These are phyloP conservation scores for Laetiporus sulphureus DNA, from an alignment of 1,284 basidiomycete species.

Conservation along the genomic window DNA sequence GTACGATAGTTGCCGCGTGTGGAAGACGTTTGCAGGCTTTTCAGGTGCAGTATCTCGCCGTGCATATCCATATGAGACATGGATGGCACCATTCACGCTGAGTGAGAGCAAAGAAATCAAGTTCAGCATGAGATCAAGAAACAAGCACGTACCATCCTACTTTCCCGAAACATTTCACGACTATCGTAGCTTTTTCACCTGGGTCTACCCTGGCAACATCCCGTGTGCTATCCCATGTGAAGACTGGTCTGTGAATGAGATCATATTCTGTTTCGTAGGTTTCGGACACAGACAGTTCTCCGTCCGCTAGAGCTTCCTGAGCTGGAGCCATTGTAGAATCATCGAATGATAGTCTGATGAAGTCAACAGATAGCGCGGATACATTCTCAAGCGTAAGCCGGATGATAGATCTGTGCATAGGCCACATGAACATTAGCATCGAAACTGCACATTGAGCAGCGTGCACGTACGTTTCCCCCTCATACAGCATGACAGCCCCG, in stretches of 20 bases:
- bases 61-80: slow-evolving; percentile 78
- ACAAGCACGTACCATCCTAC: slow-evolving; percentile 69
- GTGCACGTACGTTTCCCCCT: slow-evolving; percentile 76
- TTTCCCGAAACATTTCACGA: slow-evolving; percentile 80
- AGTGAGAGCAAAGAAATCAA: background rate
- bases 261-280: slow-evolving; percentile 89
- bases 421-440: slow-evolving; percentile 5
- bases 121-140: slow-evolving; percentile 1
- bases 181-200: slow-evolving; percentile 63
- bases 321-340: slow-evolving; percentile 82
- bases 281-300: slow-evolving; percentile 75
- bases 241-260: slow-evolving; percentile 72
- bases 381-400: slow-evolving; percentile 86
- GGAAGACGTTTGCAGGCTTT: slow-evolving; percentile 49
- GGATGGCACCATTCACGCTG: slow-evolving; percentile 74
- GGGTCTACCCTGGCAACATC: slow-evolving; percentile 56
- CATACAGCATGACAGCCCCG: slow-evolving; percentile 88
- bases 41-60: slow-evolving; percentile 35
- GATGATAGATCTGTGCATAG: slow-evolving; percentile 58
- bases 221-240: slow-evolving; percentile 64
- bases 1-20: slow-evolving; percentile 79
- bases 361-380: slow-evolving; percentile 77
- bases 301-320: slow-evolving; percentile 72
- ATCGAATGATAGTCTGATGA: slow-evolving; percentile 78
- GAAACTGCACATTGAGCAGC: background rate